A percentile compares a stretch with the other conserved stretches of the same genome.
These are phyloP conservation scores for Grifola frondosa DNA, from an alignment of 1,284 basidiomycete species.

Conservation along the genomic window DNA sequence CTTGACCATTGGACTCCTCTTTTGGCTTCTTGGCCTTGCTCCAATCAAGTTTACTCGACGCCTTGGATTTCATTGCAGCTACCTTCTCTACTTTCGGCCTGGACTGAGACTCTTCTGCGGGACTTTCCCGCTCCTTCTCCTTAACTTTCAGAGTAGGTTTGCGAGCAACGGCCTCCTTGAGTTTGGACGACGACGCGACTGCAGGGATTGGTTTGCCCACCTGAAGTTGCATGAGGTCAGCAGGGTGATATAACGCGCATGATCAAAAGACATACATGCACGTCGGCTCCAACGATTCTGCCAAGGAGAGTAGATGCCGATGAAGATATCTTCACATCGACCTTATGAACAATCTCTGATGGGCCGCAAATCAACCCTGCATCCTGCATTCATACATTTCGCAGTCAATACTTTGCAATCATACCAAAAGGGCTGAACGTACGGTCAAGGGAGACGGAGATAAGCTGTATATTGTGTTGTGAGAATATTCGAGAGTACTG, in stretches of 20 bases:
- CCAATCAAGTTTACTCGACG: slow-evolving; percentile 61
- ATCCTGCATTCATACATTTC: slow-evolving; percentile 43
- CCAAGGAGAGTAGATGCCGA: slow-evolving; percentile 49
- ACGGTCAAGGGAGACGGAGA: slow-evolving; percentile 61
- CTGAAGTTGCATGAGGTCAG: slow-evolving; percentile 8
- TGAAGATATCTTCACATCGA: slow-evolving; percentile 46
- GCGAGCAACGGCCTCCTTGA: slow-evolving; percentile 20
- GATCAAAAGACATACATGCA: slow-evolving; percentile 42
- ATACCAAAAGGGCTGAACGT: slow-evolving; percentile 25
- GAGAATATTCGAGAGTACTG: slow-evolving; percentile 50
- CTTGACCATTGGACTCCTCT: slow-evolving; percentile 20
- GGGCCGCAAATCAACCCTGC: slow-evolving; percentile 54
- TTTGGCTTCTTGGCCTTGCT: slow-evolving; percentile 58
- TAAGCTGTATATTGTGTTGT: slow-evolving; percentile 64
- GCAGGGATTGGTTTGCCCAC: slow-evolving; percentile 18
- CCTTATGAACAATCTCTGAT: slow-evolving; percentile 45
- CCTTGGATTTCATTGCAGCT: slow-evolving; percentile 39
- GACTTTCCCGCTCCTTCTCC: slow-evolving; percentile 13
- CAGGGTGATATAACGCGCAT: neutral
- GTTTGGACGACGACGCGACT: slow-evolving; percentile 26
- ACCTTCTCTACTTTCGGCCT: slow-evolving; percentile 24
- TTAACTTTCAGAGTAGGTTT: slow-evolving; percentile 23
- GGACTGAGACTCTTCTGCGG: slow-evolving; percentile 11
- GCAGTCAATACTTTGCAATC: neutral
- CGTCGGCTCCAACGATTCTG: slow-evolving; percentile 46